A percentile compares a stretch with the other conserved stretches of the same genome.
These are phyloP conservation scores for Sodiomyces alkalinus DNA, from an alignment of 2,329 filamentous ascomycete genomes.

Conservation along the genomic window DNA sequence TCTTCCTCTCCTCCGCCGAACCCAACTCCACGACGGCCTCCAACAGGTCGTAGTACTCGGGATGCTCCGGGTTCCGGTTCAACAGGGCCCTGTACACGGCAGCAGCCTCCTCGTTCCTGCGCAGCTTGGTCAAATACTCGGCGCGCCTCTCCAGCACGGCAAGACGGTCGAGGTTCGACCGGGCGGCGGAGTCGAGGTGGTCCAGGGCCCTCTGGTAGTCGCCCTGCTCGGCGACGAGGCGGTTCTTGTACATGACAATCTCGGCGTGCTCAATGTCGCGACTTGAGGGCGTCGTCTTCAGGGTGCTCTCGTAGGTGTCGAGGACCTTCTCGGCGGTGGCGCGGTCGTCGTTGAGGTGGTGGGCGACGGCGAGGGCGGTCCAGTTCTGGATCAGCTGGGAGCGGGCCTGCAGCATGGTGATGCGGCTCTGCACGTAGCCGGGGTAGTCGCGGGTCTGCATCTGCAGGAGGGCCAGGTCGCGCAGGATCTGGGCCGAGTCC, in stretches of 20 bases:
- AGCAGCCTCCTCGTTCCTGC: conserved; percentile 62
- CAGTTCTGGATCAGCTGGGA: conserved; percentile 81
- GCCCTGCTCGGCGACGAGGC: conserved; percentile 79
- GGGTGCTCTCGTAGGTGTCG: conserved; percentile 80
- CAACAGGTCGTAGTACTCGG: conserved; percentile 70
- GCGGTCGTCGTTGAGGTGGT: conserved; percentile 79
- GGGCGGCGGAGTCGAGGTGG: conserved; percentile 65
- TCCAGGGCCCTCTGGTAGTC: conserved; percentile 72
- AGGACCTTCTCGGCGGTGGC: conserved; percentile 80
- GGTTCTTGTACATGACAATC: conserved; percentile 88
- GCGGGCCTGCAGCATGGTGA: conserved; percentile 71
- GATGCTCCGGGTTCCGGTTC: conserved; percentile 77
- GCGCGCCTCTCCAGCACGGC: conserved; percentile 77
- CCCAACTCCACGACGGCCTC: conserved; percentile 50
- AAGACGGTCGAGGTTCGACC: conserved; percentile 67
- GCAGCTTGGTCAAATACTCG: conserved; percentile 67
- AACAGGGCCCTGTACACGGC: conserved; percentile 69
- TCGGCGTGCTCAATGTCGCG: conserved; percentile 86
- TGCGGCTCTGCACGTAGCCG: conserved; percentile 82
- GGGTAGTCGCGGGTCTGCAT: conserved; percentile 93
- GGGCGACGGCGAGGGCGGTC: conserved; percentile 90
- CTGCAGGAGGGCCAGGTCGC: conserved; percentile 84
- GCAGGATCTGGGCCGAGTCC: conserved; percentile 85
- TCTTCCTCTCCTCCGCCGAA: conserved; percentile 45
- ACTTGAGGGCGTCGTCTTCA: conserved; percentile 66